Evolutionary conservation across 2,329 filamentous ascomycete species (phyloP).

Genomic region (Fonsecaea pedrosoi): DNA sequence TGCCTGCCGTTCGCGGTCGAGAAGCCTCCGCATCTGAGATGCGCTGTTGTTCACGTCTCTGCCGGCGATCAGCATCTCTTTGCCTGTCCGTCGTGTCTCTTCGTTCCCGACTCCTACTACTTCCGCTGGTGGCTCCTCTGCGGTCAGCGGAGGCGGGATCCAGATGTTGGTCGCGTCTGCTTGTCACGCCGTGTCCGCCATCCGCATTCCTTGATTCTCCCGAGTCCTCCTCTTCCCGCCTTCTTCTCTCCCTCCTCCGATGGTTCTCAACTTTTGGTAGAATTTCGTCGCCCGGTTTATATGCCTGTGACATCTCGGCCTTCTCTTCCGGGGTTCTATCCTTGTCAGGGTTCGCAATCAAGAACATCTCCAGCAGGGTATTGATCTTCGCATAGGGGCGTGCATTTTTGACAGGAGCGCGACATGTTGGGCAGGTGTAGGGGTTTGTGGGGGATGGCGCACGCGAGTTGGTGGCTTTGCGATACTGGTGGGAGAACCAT

Average conservation of each 20-base stretch:
- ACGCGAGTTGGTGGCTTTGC: slow-evolving; percentile 56
- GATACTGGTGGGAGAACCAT: slow-evolving; percentile 87
- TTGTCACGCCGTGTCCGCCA: slow-evolving; percentile 68
- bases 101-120: slow-evolving; percentile 50
- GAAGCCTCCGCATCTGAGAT: slow-evolving; percentile 18
- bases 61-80: slow-evolving; percentile 33
- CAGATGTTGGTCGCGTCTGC: slow-evolving; percentile 49
- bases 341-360: slow-evolving; percentile 78
- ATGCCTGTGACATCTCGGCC: slow-evolving; percentile 74
- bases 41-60: slow-evolving; percentile 22
- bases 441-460: slow-evolving; percentile 51
- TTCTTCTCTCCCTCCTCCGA: slow-evolving; percentile 57
- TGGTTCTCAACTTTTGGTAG: slow-evolving; percentile 66
- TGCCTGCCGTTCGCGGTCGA: slow-evolving; percentile 39
- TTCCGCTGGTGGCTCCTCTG: slow-evolving; percentile 19
- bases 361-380: slow-evolving; percentile 86
- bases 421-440: slow-evolving; percentile 93
- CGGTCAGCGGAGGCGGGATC: slow-evolving; percentile 31
- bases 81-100: slow-evolving; percentile 48
- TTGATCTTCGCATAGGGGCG: slow-evolving; percentile 89
- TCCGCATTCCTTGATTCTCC: slow-evolving; percentile 73
- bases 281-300: slow-evolving; percentile 81
- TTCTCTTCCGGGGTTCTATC: slow-evolving; percentile 74
- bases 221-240: slow-evolving; percentile 52
- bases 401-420: slow-evolving; percentile 82